Evolutionary conservation across 768 basidiomycete species (phyloP), one percentile per base, ranked within the genome.

Genomic region (Boletus insuetus): DNA sequence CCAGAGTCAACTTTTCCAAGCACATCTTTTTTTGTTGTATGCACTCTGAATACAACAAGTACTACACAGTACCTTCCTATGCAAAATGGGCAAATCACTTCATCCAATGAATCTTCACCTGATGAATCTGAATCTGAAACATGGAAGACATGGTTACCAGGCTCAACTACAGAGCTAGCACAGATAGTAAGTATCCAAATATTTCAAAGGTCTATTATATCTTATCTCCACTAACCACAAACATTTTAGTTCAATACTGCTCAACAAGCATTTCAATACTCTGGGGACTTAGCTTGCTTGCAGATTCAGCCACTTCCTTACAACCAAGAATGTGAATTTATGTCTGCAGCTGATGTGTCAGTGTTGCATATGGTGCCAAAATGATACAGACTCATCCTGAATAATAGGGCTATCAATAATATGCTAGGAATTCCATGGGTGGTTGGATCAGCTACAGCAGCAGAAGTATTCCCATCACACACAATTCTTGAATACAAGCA

Each of bases 121-220:
- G 32, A 7, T 4, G 26, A 12, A 45, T 16, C 14, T 20, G 16
- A 39, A 29, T 1, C 8, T 42, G 32, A 12, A 14, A 3, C 49
- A 6, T 54, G 53, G 56, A 39, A 22, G 3, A 26, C 48, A 22
- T 60, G 55, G 53, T 49, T 42, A 47, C 45, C 53, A 42, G 41
- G 35, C 22, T 10, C 14, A n/a, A 50, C 10, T 2, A 49, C 52
- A 45, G 37, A 54, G 14, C 14, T 47, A 12, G 42, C 49, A 11
- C 38, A 29, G 14, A 10, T 22, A 10, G 55, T 47, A 34, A 24
- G 24, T 4, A 37, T 26, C 38, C 16, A 8, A 35, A 14, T 14
- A 19, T 13, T 47, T 24, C 24, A 24, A 24, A 24, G 24, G 4
- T 35, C 14, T 35, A 35, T 35, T 11, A 11, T 11, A 37, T 24